Conservation (phyloP, 768 basidiomycete genomes). For the Tricholoma matsutake region DNA sequence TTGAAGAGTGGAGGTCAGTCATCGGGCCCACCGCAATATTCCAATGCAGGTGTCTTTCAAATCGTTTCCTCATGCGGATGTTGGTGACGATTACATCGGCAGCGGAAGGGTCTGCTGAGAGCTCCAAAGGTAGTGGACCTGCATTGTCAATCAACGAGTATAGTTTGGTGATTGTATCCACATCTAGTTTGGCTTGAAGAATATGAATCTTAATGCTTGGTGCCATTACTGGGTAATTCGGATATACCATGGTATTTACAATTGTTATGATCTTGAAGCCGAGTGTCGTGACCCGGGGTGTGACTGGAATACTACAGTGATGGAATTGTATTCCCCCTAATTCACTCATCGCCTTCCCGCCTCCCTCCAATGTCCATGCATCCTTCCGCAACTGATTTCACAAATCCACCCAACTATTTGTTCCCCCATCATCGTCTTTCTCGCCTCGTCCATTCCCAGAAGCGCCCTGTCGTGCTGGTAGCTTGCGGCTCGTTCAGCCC, state of each 20-base stretch:
- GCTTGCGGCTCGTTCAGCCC: constrained; percentile 99
- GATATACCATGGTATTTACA: background rate
- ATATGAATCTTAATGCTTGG: constrained; percentile 29
- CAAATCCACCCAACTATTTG: constrained; percentile 60
- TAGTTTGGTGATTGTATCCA: constrained; percentile 32
- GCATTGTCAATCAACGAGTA: constrained; percentile 27
- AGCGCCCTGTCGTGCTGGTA: constrained; percentile 89
- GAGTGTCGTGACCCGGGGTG: background rate
- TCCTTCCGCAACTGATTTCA: constrained; percentile 46
- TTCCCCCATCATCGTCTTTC: constrained; percentile 68
- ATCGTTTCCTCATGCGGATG: constrained; percentile 60
- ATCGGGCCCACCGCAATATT: constrained; percentile 51
- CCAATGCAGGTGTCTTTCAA: constrained; percentile 71
- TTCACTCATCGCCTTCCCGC: constrained; percentile 7
- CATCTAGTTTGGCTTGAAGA: constrained; percentile 37
- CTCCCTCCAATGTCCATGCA: constrained; percentile 23
- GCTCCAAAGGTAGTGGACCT: constrained; percentile 19
- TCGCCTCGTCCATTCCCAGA: constrained; percentile 55
- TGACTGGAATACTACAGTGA: background rate
- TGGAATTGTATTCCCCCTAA: constrained; percentile 4
- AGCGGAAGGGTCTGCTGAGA: constrained; percentile 38
- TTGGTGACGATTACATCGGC: constrained; percentile 68
- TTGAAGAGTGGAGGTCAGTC: background rate
- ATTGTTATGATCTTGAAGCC: background rate
- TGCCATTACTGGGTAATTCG: too few species aligned